Evolutionary conservation across 1,284 basidiomycete genomes (phyloP).

Genomic region (Fomitopsis betulina): DNA sequence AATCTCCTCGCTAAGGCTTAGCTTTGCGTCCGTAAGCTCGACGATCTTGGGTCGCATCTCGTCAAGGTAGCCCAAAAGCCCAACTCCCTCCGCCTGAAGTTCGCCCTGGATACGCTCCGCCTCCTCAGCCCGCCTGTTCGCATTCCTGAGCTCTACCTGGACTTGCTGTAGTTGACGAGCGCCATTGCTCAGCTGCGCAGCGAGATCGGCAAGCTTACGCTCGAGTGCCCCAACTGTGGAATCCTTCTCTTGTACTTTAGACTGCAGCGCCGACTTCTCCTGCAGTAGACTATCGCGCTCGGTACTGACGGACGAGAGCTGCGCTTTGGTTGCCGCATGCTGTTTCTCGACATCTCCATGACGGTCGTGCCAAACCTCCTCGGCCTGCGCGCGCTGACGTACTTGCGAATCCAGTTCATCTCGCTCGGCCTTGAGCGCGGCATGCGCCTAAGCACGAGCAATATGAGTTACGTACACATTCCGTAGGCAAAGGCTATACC

Average conservation of each 20-base stretch:
- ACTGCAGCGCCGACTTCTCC: conserved; percentile 44
- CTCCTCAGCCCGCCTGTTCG: conserved; percentile 64
- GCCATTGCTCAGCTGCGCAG: conserved; percentile 45
- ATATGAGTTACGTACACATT: conserved; percentile 6
- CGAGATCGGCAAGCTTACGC: conserved; percentile 51
- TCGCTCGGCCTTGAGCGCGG: conserved; percentile 52
- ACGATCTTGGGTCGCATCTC: conserved; percentile 84
- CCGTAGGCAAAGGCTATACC: conserved; percentile 32
- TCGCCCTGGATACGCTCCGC: conserved; percentile 66
- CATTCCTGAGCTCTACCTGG: conserved; percentile 56
- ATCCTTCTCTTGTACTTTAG: conserved; percentile 41
- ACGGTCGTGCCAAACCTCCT: conserved; percentile 42
- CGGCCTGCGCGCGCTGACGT: conserved; percentile 34
- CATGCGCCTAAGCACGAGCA: conserved; percentile 46
- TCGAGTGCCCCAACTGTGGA: conserved; percentile 46
- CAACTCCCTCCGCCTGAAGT: conserved; percentile 68
- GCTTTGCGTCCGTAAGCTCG: conserved; percentile 66
- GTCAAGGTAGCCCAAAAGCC: conserved; percentile 70
- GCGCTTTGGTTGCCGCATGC: conserved; percentile 35
- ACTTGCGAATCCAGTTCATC: conserved; percentile 49
- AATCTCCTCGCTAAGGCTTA: conserved; percentile 61
- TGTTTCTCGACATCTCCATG: conserved; percentile 41
- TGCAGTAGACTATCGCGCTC: conserved; percentile 44
- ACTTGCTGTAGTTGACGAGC: conserved; percentile 54
- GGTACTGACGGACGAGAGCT: conserved; percentile 38